A percentile compares a stretch with the other conserved stretches of the same genome.
phyloP scores from a whole-genome alignment of 805 yeast species.

The Tetrapisispora phaffii region DNA sequence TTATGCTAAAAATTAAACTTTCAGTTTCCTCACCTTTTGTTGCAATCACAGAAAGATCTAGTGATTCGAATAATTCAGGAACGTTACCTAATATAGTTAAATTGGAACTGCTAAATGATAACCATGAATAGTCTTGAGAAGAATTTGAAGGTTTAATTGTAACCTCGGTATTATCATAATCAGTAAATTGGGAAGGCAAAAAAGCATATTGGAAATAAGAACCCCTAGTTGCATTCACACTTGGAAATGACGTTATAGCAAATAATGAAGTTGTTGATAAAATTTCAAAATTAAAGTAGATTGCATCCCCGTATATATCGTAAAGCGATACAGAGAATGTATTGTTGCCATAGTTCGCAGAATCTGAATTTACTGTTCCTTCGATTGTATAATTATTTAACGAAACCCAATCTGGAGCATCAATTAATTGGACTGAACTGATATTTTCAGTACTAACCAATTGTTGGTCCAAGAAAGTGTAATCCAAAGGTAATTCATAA shows the following conservation, averaged over 20 bases:
- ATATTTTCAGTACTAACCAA: slow-evolving; percentile 43
- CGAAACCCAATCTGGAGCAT: slow-evolving; percentile 53
- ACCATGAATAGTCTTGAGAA: slow-evolving; percentile 45
- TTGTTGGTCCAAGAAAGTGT: slow-evolving; percentile 55
- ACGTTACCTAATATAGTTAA: slow-evolving; percentile 61
- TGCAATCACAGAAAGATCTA: slow-evolving; percentile 36
- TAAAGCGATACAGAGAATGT: slow-evolving; percentile 45
- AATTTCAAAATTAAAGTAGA: slow-evolving; percentile 48
- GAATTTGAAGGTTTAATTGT: slow-evolving; percentile 33
- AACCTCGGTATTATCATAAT: slow-evolving; percentile 40
- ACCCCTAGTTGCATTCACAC: slow-evolving; percentile 61
- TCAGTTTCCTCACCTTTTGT: slow-evolving; percentile 30
- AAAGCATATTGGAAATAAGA: slow-evolving; percentile 49
- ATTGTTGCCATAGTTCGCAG: slow-evolving; percentile 9
- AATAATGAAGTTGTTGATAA: slow-evolving; percentile 46
- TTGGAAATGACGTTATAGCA: slow-evolving; percentile 41
- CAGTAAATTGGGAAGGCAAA: slow-evolving; percentile 46
- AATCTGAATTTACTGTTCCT: slow-evolving; percentile 49
- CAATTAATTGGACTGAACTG: slow-evolving; percentile 38
- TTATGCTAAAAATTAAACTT: slow-evolving; percentile 40
- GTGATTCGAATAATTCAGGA: slow-evolving; percentile 38
- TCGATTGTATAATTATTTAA: slow-evolving; percentile 37
- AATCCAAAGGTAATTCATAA: slow-evolving; percentile 50
- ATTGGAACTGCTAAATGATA: slow-evolving; percentile 48
- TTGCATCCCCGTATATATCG: slow-evolving; percentile 53